A percentile compares a stretch with the other conserved stretches of the same genome.
Evolutionary conservation across 163 green algal species (phyloP).

Genomic region (Scenedesmus sp.): DNA sequence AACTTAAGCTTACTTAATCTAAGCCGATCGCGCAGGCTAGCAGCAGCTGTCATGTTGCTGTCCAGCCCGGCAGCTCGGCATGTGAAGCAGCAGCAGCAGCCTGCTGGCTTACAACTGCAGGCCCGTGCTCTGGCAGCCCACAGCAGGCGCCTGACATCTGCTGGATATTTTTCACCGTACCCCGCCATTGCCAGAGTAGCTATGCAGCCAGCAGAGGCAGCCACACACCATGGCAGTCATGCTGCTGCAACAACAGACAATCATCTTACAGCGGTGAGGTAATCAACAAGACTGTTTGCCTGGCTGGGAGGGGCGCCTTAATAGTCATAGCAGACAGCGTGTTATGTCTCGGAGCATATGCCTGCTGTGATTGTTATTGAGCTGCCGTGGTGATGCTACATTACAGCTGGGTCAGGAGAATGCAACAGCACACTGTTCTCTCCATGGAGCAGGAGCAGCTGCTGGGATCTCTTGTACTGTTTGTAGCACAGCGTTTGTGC

Average conservation of each 20-base stretch:
- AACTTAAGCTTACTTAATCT: background rate
- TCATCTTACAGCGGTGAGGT: constrained; percentile 29
- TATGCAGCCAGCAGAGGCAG: constrained; percentile 27
- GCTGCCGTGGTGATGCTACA: background rate
- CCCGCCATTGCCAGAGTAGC: background rate
- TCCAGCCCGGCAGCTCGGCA: constrained; percentile 36
- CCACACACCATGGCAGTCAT: background rate
- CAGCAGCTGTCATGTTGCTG: constrained; percentile 38
- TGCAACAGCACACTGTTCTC: too few relatives aligned
- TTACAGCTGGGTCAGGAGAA: too few relatives aligned
- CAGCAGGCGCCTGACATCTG: background rate
- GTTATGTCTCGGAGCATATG: background rate
- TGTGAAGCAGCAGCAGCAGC: constrained; percentile 1
- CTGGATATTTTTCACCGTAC: background rate
- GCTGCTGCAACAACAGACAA: background rate
- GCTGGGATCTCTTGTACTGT: too few relatives aligned
- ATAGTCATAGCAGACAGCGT: background rate
- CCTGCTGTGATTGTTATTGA: too few relatives aligned
- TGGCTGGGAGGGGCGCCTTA: too few relatives aligned
- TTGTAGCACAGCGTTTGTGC: too few relatives aligned
- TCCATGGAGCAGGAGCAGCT: too few relatives aligned
- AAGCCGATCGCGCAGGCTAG: background rate
- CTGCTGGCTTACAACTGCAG: background rate
- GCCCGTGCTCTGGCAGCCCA: too few relatives aligned
- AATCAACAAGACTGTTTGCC: too few relatives aligned